Evolutionary conservation across 371 early-diverging fungal species (phyloP).

Genomic region (Actinomortierella ambigua): DNA sequence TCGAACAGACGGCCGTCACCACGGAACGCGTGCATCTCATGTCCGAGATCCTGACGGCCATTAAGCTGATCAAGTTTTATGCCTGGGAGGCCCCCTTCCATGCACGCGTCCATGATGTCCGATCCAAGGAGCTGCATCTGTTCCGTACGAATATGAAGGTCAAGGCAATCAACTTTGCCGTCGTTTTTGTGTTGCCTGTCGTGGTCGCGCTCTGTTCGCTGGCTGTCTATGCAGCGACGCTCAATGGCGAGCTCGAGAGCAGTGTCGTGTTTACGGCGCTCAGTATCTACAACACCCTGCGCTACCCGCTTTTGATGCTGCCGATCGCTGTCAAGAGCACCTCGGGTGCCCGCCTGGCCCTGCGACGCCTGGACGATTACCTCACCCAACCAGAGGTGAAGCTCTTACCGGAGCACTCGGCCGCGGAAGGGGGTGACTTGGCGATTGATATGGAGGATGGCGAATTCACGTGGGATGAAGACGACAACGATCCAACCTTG

Average conservation of each 20-base stretch:
- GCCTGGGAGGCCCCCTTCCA: slow-evolving; percentile 58
- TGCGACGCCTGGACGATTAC: slow-evolving; percentile 60
- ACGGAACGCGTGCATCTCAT: slow-evolving; percentile 64
- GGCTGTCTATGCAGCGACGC: slow-evolving; percentile 17
- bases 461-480: slow-evolving; percentile 65
- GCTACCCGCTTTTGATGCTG: slow-evolving; percentile 69
- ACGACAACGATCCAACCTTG: slow-evolving; percentile 50
- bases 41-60: slow-evolving; percentile 66
- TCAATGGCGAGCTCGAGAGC: slow-evolving; percentile 35
- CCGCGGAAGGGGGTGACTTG: slow-evolving; percentile 19
- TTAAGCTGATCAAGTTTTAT: slow-evolving; percentile 71
- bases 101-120: slow-evolving; percentile 22
- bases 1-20: slow-evolving; percentile 46
- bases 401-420: slow-evolving; percentile 16
- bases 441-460: slow-evolving; percentile 49
- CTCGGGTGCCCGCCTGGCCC: slow-evolving; percentile 51
- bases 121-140: slow-evolving; percentile 44
- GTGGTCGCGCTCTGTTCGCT: slow-evolving; percentile 11
- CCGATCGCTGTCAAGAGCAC: slow-evolving; percentile 63
- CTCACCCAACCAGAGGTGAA: slow-evolving; percentile 60
- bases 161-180: slow-evolving; percentile 24
- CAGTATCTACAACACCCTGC: slow-evolving; percentile 64
- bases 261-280: slow-evolving; percentile 62
- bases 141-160: slow-evolving; percentile 17
- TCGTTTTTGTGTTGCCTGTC: slow-evolving; percentile 30